A percentile compares a stretch with the other conserved stretches of the same genome.
Evolutionary conservation across 1,139 yeast genomes (phyloP).

Genomic region (Pichia sp.): DNA sequence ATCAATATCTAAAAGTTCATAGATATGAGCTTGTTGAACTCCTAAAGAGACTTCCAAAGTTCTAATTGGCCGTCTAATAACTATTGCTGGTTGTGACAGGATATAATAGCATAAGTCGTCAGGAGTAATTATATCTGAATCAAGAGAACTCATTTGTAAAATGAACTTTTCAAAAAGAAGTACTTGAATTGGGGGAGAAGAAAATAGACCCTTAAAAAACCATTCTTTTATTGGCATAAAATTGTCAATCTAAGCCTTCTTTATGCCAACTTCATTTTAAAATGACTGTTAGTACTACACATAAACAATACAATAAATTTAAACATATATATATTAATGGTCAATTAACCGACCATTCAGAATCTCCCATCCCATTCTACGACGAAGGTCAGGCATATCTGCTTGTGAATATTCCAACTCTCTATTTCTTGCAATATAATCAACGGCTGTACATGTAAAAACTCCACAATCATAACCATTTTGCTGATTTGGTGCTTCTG

Average conservation of each 20-base stretch:
- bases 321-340: conserved; percentile 7
- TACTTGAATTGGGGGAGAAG: too few species aligned
- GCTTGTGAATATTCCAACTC: conserved; percentile 53
- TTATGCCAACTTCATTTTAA: too few species aligned
- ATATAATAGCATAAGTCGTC: too few species aligned
- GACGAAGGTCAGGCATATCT: conserved; percentile 66
- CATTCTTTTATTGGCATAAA: too few species aligned
- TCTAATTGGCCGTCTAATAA: conserved; percentile 81
- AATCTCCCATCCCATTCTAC: conserved; percentile 60
- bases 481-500: conserved; percentile 72
- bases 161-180: too few species aligned
- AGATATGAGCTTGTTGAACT: conserved; percentile 81
- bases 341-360: conserved; percentile 23
- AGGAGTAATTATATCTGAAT: too few species aligned
- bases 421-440: conserved; percentile 46
- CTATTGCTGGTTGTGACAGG: conserved; percentile 61
- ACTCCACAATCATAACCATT: conserved; percentile 97
- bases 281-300: too few species aligned
- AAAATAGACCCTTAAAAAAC: too few species aligned
- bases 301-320: background rate
- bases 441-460: conserved; percentile 76
- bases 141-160: too few species aligned
- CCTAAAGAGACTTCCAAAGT: conserved; percentile 79
- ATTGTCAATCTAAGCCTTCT: too few species aligned
- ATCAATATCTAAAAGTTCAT: conserved; percentile 60